phyloP scores from a whole-genome alignment of 1,284 basidiomycete species.

The Ganoderma boninense region DNA sequence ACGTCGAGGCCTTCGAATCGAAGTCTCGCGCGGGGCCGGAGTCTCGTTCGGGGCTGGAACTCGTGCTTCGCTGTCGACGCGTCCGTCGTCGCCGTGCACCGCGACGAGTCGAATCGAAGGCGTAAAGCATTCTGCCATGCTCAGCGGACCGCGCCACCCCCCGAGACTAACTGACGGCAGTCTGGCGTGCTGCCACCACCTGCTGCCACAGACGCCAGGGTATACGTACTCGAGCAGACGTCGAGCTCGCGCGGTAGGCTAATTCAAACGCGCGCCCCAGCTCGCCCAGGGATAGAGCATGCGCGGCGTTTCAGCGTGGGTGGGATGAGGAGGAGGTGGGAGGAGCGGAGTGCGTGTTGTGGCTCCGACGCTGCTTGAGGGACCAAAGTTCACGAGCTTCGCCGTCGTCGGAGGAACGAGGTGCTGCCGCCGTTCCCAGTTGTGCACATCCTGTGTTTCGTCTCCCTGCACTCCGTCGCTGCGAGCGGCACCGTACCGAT shows the following conservation, averaged over 20 bases:
- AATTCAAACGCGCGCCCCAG: not conserved
- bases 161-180: not conserved
- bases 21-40: not conserved
- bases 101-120: not conserved
- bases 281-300: too few relatives aligned
- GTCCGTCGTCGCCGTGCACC: not conserved
- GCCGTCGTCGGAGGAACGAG: not conserved
- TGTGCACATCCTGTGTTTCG: not conserved
- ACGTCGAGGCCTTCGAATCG: not conserved
- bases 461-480: not conserved
- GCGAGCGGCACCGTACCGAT: not conserved
- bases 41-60: not conserved
- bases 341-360: too few relatives aligned
- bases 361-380: not conserved
- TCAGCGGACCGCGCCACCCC: not conserved
- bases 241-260: not conserved
- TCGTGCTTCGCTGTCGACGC: not conserved
- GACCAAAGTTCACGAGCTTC: not conserved
- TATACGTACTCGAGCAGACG: not conserved
- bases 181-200: not conserved
- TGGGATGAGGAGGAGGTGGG: not conserved
- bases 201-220: not conserved
- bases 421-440: not conserved
- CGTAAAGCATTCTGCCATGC: not conserved
- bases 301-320: not conserved